phyloP scores from a whole-genome alignment of 2,329 filamentous ascomycete species.

The Trichoderma cornu-damae region DNA sequence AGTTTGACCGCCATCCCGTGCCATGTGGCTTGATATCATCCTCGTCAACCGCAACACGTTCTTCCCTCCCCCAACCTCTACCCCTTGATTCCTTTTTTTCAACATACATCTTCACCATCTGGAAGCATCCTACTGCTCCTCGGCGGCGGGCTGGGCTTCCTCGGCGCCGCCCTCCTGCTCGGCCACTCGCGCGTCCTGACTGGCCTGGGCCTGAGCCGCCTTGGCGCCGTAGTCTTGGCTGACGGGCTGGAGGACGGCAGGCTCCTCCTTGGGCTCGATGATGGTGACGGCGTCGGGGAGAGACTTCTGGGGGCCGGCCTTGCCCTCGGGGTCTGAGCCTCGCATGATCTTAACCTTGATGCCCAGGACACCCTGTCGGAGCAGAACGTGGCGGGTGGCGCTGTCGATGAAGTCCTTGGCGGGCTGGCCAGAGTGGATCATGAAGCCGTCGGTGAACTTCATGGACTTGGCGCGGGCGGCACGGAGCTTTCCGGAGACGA shows the following conservation, averaged over 20 bases:
- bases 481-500: constrained; percentile 98
- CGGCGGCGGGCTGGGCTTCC: constrained; percentile 44
- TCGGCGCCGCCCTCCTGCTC: constrained; percentile 52
- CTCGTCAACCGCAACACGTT: constrained; percentile 10
- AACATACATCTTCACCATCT: constrained; percentile 22
- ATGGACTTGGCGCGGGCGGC: constrained; percentile 99
- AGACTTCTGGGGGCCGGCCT: constrained; percentile 94
- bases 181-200: constrained; percentile 55
- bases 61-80: constrained; percentile 10
- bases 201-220: constrained; percentile 60
- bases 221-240: constrained; percentile 99
- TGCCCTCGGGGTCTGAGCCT: constrained; percentile 98
- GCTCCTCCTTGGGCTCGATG: constrained; percentile 99
- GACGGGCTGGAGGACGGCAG: constrained; percentile 87
- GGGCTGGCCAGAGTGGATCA: constrained; percentile 99
- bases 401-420: constrained; percentile 99
- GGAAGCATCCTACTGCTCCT: constrained; percentile 33
- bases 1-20: constrained; percentile 33
- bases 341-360: constrained; percentile 99
- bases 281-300: constrained; percentile 98
- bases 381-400: constrained; percentile 97
- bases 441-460: constrained; percentile 99
- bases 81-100: constrained; percentile 20
- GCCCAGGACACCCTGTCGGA: constrained; percentile 98
- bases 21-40: constrained; percentile 19